Evolutionary conservation across 495 filamentous ascomycete genomes (phyloP).

Genomic region (Penicillium verhagenii): DNA sequence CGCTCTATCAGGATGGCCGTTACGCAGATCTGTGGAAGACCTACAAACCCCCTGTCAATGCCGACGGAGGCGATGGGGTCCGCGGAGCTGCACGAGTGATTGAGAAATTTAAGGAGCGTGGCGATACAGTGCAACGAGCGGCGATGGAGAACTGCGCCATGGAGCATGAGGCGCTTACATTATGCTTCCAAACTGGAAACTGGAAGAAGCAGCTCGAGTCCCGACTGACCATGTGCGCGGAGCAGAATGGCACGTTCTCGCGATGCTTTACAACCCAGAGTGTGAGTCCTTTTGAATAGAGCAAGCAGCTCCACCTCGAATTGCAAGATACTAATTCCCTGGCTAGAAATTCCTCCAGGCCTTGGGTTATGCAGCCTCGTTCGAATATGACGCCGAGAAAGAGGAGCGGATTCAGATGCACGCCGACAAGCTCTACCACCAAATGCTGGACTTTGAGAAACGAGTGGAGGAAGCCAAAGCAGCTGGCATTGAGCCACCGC

Average conservation of each 20-base stretch:
- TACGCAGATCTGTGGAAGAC: conserved; percentile 93
- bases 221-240: conserved; percentile 69
- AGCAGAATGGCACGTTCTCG: conserved; percentile 67
- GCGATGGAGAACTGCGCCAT: conserved; percentile 92
- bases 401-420: conserved; percentile 96
- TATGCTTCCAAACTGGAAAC: conserved; percentile 71
- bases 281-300: conserved; percentile 46
- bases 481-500: conserved; percentile 49
- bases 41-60: conserved; percentile 65
- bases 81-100: conserved; percentile 71
- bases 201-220: conserved; percentile 46
- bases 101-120: conserved; percentile 79
- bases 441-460: conserved; percentile 75
- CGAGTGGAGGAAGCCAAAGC: conserved; percentile 64
- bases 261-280: conserved; percentile 81
- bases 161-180: conserved; percentile 71
- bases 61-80: conserved; percentile 52
- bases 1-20: conserved; percentile 74
- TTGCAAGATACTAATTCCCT: conserved; percentile 3
- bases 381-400: conserved; percentile 59
- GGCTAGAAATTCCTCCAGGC: conserved; percentile 81
- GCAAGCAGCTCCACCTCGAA: not conserved
- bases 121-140: conserved; percentile 70
- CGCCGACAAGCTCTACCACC: conserved; percentile 83
- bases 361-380: conserved; percentile 77